phyloP scores from a whole-genome alignment of 1,284 basidiomycete species.

The Cutaneotrichosporon sp. region DNA sequence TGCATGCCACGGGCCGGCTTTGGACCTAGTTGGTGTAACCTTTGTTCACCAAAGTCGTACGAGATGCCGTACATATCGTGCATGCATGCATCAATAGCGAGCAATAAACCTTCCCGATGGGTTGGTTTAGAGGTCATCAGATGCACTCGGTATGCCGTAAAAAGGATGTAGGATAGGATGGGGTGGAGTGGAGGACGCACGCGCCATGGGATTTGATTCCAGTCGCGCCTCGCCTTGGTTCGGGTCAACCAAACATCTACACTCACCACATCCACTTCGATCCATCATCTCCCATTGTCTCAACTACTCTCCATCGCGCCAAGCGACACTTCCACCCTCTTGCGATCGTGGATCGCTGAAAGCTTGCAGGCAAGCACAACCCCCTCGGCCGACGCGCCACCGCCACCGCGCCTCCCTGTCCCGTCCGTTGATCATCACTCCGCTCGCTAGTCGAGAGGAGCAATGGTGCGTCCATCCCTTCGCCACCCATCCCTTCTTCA shows the following conservation, averaged over 20 bases:
- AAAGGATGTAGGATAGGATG: not conserved
- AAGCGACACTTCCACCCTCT: not conserved
- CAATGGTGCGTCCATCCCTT: not conserved
- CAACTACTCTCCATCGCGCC: not conserved
- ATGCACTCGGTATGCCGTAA: not conserved
- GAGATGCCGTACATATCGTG: not conserved
- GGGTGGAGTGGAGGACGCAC: not conserved
- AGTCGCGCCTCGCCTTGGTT: not conserved
- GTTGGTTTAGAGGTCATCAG: not conserved
- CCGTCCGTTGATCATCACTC: slow-evolving; percentile 1
- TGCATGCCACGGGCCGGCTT: not conserved
- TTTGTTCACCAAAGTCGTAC: not conserved
- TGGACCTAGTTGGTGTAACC: not conserved
- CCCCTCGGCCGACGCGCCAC: not conserved
- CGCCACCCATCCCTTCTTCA: not conserved
- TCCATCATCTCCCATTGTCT: not conserved
- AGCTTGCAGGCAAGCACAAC: not conserved
- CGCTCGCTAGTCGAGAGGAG: not conserved
- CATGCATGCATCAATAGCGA: not conserved
- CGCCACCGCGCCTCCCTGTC: not conserved
- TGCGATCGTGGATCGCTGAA: not conserved
- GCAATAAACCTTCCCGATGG: not conserved
- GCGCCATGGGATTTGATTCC: not conserved
- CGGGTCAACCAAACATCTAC: not conserved
- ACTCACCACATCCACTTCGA: not conserved